These are phyloP conservation scores for Alternaria triticina DNA, from an alignment of 2,329 filamentous ascomycete genomes.

Conservation along the genomic window DNA sequence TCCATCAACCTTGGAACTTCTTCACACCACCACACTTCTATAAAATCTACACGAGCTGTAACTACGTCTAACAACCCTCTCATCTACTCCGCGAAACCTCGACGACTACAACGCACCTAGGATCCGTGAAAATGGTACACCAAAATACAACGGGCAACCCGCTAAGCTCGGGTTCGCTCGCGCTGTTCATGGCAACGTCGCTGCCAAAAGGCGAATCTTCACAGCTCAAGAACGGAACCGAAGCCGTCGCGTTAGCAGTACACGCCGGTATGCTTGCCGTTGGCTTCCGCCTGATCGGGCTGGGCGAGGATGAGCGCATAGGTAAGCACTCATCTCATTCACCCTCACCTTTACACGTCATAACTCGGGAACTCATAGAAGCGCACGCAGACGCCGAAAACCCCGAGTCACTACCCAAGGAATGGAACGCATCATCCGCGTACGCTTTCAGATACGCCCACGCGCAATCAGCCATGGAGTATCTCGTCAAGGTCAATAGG, in stretches of 20 bases:
- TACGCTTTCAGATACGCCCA: conserved; percentile 89
- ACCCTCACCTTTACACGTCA: conserved; percentile 10
- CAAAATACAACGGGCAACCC: conserved; percentile 48
- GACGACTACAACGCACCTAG: background rate
- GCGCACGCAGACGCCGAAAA: conserved; percentile 62
- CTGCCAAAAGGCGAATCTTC: conserved; percentile 49
- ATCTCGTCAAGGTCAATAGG: conserved; percentile 80
- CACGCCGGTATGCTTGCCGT: conserved; percentile 84
- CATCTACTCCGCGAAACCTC: background rate
- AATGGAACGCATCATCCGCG: conserved; percentile 79
- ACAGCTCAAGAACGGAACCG: conserved; percentile 71
- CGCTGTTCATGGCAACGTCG: conserved; percentile 52
- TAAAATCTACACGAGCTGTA: background rate
- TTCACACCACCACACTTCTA: background rate
- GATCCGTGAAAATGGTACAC: conserved; percentile 29
- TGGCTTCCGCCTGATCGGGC: conserved; percentile 80
- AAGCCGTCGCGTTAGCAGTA: conserved; percentile 81
- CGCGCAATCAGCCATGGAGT: conserved; percentile 82
- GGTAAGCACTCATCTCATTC: conserved; percentile 55
- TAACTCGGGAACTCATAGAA: conserved; percentile 53
- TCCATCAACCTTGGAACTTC: background rate
- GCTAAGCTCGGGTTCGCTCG: conserved; percentile 53
- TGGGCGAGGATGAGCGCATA: conserved; percentile 81
- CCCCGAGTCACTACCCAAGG: conserved; percentile 69
- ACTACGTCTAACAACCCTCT: background rate